Percentiles rank a stretch among this genome's conserved stretches.
These are phyloP conservation scores for Populus hybrid DNA, from an alignment of 441 rosid species.

Conservation along the genomic window DNA sequence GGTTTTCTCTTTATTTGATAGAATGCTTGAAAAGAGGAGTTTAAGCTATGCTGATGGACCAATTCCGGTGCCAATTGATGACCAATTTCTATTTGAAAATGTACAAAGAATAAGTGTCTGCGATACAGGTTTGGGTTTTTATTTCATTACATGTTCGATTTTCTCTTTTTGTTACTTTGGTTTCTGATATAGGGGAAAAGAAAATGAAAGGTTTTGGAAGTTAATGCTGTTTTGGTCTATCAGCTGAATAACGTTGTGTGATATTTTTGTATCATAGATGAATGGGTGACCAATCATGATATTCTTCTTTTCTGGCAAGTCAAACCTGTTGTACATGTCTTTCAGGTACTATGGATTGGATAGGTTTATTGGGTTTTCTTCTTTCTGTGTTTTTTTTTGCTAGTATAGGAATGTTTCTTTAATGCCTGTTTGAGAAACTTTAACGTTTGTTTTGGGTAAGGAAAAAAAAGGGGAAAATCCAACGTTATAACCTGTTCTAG, in stretches of 20 bases:
- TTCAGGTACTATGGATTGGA: conserved; percentile 61
- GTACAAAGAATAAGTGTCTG: conserved; percentile 69
- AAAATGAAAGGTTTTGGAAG: neutral
- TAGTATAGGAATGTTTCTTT: neutral
- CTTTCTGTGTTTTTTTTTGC: neutral
- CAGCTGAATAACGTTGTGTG: neutral
- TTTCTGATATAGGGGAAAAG: neutral
- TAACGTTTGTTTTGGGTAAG: neutral
- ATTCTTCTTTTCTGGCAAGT: conserved; percentile 98
- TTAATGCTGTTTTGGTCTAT: neutral
- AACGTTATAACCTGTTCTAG: neutral
- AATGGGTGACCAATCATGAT: conserved; percentile 70
- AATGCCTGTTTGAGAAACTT: neutral
- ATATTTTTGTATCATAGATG: conserved; percentile 46
- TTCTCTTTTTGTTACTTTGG: neutral
- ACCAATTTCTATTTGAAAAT: conserved; percentile 64
- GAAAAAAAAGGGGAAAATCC: neutral
- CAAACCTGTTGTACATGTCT: conserved; percentile 83
- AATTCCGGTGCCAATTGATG: conserved; percentile 61
- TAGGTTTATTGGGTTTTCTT: neutral
- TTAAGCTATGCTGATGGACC: conserved; percentile 90
- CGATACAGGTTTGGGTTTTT: conserved; percentile 56
- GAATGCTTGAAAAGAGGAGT: conserved; percentile 91
- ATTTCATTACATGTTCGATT: neutral
- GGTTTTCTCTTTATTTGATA: conserved; percentile 17